These are phyloP conservation scores for Albugo candida DNA, from an alignment of 352 stramenopile genomes.

Conservation along the genomic window DNA sequence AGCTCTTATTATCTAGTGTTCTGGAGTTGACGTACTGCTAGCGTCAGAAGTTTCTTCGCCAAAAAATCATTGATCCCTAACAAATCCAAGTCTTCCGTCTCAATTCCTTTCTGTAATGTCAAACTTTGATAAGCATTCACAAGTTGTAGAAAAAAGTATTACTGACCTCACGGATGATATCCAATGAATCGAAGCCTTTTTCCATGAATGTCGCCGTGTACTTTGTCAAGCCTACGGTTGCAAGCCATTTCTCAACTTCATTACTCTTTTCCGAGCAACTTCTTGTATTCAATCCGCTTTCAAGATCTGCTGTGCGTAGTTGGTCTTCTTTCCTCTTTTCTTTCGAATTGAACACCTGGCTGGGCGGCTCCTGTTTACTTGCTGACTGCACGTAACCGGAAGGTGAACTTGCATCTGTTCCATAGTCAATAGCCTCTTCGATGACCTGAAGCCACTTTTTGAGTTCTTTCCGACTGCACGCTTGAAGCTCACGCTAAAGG, in stretches of 20 bases:
- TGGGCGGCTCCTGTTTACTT: no score
- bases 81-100: constrained; percentile 74
- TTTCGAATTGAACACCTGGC: no score
- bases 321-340: no score
- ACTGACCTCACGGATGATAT: constrained; percentile 71
- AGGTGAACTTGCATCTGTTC: constrained; percentile 7
- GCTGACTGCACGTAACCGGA: no score
- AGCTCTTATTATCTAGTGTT: constrained; percentile 16
- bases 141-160: constrained; percentile 1
- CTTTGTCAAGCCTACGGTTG: constrained; percentile 16
- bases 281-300: no score
- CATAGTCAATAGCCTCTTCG: constrained; percentile 57
- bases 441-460: constrained; percentile 51
- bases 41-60: constrained; percentile 36
- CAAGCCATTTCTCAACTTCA: constrained; percentile 61
- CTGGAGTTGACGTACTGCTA: constrained; percentile 29
- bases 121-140: background rate
- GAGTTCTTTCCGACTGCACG: constrained; percentile 31
- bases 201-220: constrained; percentile 46
- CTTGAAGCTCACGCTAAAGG: constrained; percentile 32
- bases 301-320: no score
- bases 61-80: constrained; percentile 49
- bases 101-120: constrained; percentile 45
- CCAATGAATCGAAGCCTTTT: constrained; percentile 56
- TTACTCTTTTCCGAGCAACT: constrained; percentile 21